Base-by-base conservation (phyloP, 225 moss, liverwort and hornwort species). In the Sphagnum tenellum region DNA sequence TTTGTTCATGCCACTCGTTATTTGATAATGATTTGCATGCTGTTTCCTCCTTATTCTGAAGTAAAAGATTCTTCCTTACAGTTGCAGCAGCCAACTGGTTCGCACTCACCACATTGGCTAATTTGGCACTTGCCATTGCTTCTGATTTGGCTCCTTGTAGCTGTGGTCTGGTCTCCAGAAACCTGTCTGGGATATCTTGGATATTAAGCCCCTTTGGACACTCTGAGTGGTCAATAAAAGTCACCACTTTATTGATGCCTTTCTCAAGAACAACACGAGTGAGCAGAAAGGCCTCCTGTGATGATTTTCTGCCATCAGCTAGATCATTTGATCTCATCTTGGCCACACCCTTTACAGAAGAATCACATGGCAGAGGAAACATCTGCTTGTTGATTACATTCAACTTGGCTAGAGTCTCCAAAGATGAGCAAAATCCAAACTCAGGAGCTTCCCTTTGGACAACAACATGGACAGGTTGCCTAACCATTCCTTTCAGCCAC, bases 351-450 rank as follows among this genome's bases (percentile, higher is more conserved):
- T 3, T 49, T 44, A n/a, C 53, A 47, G 4, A 50, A 46, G 13
- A 45, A 60, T 60, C 44, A 49, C 51, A 71, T 29, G 86, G 86
- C 50, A 76, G 69, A 2, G 86, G 86, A 50, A 82, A 86, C 49
- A 86, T 76, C 10, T 55, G 64, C 53, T 55, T 56, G 48, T 82
- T 72, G 45, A 86, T 70, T 5, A 49, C 53, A 59, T 86, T 79
- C n/a, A 80, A 73, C 72, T 72, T 80, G 45, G 62, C 60, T 6
- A 80, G 61, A 12, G 82, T 78, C 46, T 69, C 69, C 68, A 86
- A 66, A 52, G 86, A 86, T 11, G 79, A 82, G 55, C 65, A 77
- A 50, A 82, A 86, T 8, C 86, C 86, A 72, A 78, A 82, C 45
- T 86, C 73, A 0, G 62, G 44, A 47, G 55, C 47, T 8, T 48